Evolutionary conservation across 495 filamentous ascomycete genomes (phyloP).

Genomic region (Xylaria castorea): DNA sequence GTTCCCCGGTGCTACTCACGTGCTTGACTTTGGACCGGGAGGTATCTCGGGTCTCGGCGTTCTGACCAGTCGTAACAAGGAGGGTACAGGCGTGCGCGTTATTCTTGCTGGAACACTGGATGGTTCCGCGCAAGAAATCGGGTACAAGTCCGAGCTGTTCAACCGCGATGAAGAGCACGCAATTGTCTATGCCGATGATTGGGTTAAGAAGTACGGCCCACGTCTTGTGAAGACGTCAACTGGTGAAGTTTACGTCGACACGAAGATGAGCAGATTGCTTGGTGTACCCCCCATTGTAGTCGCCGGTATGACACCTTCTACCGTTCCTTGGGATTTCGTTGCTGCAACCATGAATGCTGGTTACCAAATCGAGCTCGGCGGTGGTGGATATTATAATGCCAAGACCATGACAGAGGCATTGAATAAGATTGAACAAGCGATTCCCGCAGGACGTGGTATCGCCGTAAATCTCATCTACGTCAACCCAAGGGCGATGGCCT

Average conservation of each 20-base stretch:
- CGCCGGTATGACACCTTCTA: constrained; percentile 90
- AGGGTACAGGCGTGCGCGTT: constrained; percentile 94
- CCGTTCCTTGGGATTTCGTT: constrained; percentile 91
- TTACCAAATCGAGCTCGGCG: constrained; percentile 85
- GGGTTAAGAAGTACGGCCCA: constrained; percentile 95
- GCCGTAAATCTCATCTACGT: constrained; percentile 96
- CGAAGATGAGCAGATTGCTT: constrained; percentile 93
- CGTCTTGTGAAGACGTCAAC: constrained; percentile 83
- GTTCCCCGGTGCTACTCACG: constrained; percentile 88
- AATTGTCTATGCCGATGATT: constrained; percentile 95
- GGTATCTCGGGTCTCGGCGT: constrained; percentile 95
- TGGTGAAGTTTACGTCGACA: constrained; percentile 91
- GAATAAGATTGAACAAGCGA: constrained; percentile 84
- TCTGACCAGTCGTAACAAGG: constrained; percentile 97
- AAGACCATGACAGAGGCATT: constrained; percentile 89
- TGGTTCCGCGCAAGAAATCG: constrained; percentile 86
- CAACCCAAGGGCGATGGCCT: constrained; percentile 92
- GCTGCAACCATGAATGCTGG: constrained; percentile 92
- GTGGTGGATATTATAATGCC: constrained; percentile 93
- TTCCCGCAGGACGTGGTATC: constrained; percentile 91
- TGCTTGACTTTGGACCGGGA: constrained; percentile 94
- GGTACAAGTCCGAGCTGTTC: constrained; percentile 96
- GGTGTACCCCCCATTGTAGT: constrained; percentile 91
- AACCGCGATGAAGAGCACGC: constrained; percentile 92
- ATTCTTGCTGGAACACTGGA: constrained; percentile 92